Evolutionary conservation across 2,329 filamentous ascomycete species (phyloP).

Genomic region (Fusarium sp.): DNA sequence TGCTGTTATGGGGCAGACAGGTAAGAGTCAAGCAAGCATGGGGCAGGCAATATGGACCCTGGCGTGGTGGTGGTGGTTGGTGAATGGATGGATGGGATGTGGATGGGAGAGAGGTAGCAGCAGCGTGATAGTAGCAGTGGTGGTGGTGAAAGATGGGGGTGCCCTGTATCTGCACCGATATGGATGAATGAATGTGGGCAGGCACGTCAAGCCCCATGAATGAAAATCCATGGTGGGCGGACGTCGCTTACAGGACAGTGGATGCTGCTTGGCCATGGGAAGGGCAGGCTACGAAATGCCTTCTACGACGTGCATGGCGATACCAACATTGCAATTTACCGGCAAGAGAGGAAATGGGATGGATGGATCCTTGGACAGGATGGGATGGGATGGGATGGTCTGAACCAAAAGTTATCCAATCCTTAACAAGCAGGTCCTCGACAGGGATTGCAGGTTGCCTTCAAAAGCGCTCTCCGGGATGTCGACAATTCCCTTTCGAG

Average conservation of each 20-base stretch:
- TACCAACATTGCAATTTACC: neutral
- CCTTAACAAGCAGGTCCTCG: neutral
- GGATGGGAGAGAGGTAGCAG: constrained; percentile 10
- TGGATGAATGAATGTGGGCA: neutral
- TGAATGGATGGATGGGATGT: constrained; percentile 17
- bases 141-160: constrained; percentile 18
- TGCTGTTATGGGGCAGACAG: constrained; percentile 28
- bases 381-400: neutral
- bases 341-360: neutral
- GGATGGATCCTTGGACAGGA: neutral
- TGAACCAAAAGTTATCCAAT: neutral
- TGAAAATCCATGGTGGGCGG: neutral
- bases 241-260: constrained; percentile 1
- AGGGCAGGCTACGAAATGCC: neutral
- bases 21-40: constrained; percentile 5
- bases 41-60: constrained; percentile 34
- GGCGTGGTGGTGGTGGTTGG: constrained; percentile 6
- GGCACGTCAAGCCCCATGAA: neutral
- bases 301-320: constrained; percentile 2
- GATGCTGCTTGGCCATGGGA: neutral
- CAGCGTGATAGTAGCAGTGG: constrained; percentile 17
- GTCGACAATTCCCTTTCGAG: constrained; percentile 29
- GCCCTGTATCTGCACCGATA: neutral
- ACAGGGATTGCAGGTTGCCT: constrained; percentile 12
- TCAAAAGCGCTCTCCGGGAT: constrained; percentile 24